phyloP scores from a whole-genome alignment of 176 grass and related monocot genomes.

The Puccinellia tenuiflora region DNA sequence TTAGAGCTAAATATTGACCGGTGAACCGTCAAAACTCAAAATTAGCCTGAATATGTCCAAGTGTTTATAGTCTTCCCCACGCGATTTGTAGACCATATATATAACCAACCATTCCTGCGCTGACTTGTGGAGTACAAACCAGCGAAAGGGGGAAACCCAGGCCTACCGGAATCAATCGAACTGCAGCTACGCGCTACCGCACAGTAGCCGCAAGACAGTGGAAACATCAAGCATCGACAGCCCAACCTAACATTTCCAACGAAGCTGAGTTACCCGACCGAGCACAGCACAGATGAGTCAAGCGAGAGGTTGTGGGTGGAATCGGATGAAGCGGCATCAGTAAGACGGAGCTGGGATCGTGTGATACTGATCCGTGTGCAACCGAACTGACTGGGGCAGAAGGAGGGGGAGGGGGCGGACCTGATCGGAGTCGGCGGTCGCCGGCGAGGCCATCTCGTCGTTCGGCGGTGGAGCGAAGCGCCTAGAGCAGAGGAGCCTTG shows the following conservation, averaged over 20 bases:
- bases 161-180: background rate
- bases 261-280: background rate
- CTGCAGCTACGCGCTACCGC: background rate
- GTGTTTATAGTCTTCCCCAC: background rate
- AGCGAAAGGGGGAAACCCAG: background rate
- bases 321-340: background rate
- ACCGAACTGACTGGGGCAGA: background rate
- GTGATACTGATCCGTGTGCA: background rate
- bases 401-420: background rate
- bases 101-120: background rate
- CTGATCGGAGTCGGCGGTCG: conserved; percentile 39
- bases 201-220: background rate
- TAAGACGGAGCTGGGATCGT: background rate
- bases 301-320: background rate
- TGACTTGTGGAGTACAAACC: background rate
- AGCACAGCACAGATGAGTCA: background rate
- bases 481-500: background rate
- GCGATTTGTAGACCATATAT: background rate
- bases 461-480: background rate
- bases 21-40: background rate
- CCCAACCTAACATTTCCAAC: background rate
- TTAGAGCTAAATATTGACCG: background rate
- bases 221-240: background rate
- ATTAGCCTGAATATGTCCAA: background rate
- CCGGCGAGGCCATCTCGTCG: conserved; percentile 27